Percentiles rank a stretch among this genome's conserved stretches.
These are phyloP conservation scores for Chlorella sp. DNA, from an alignment of 139 green algal genomes.

Conservation along the genomic window DNA sequence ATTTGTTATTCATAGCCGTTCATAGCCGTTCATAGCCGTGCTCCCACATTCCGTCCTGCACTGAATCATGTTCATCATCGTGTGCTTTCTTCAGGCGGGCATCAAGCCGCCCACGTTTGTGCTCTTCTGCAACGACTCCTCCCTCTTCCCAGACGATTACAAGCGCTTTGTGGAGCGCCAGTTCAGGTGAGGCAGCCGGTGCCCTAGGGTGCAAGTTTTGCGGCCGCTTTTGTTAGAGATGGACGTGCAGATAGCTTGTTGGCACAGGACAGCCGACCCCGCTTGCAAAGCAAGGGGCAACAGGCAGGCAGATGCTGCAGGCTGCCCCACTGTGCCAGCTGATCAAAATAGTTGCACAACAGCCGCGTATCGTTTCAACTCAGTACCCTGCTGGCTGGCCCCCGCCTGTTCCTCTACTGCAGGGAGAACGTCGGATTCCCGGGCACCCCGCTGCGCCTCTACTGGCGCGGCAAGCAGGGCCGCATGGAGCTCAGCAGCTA, in stretches of 20 bases:
- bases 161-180: constrained; percentile 82
- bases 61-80: not conserved
- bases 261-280: too few species aligned
- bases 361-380: not conserved
- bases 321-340: too few species aligned
- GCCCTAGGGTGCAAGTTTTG: too few species aligned
- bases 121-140: constrained; percentile 95
- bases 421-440: constrained; percentile 86
- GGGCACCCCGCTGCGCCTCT: constrained; percentile 86
- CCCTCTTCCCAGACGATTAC: constrained; percentile 93
- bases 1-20: not conserved
- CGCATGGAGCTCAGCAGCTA: constrained; percentile 29
- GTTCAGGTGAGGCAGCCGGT: constrained; percentile 54
- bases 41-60: not conserved
- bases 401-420: not conserved
- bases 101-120: constrained; percentile 94
- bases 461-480: constrained; percentile 80
- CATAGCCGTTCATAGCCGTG: not conserved
- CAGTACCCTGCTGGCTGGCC: not conserved
- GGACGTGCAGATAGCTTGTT: too few species aligned
- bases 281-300: too few species aligned
- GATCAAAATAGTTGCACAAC: not conserved
- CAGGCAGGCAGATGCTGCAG: too few species aligned
- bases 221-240: too few species aligned
- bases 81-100: constrained; percentile 62